phyloP scores from a whole-genome alignment of 2,329 filamentous ascomycete species.

The Tolypocladium tundrense region DNA sequence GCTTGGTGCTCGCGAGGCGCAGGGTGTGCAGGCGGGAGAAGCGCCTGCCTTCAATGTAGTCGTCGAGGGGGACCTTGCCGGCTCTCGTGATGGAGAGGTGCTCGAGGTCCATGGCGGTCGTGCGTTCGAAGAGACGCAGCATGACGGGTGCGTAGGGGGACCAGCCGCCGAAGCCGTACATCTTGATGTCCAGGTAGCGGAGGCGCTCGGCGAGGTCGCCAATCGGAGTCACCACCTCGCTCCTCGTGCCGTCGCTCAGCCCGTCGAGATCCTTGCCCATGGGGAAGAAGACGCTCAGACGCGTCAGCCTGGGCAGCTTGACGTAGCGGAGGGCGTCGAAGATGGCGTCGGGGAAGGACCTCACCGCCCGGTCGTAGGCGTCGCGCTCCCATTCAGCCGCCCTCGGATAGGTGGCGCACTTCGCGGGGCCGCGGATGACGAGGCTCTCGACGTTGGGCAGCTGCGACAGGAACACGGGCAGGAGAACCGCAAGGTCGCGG shows the following conservation, averaged over 20 bases:
- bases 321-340: neutral
- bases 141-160: no score
- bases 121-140: neutral
- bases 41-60: neutral
- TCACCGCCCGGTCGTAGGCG: neutral
- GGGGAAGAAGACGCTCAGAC: neutral
- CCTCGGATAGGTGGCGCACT: no score
- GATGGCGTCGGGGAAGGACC: neutral
- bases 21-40: neutral
- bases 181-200: neutral
- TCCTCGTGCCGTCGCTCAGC: neutral
- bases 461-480: no score
- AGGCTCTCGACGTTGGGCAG: no score
- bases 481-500: no score
- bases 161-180: no score
- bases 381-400: no score
- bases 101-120: neutral
- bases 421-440: no score
- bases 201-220: neutral
- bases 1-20: neutral
- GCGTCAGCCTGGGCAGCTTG: neutral
- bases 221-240: neutral
- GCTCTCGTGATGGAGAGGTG: neutral
- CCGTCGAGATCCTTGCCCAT: fast-evolving
- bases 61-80: neutral